phyloP scores from a whole-genome alignment of 192 early-diverging fungal genomes.

The Neocallimastix lanati region DNA sequence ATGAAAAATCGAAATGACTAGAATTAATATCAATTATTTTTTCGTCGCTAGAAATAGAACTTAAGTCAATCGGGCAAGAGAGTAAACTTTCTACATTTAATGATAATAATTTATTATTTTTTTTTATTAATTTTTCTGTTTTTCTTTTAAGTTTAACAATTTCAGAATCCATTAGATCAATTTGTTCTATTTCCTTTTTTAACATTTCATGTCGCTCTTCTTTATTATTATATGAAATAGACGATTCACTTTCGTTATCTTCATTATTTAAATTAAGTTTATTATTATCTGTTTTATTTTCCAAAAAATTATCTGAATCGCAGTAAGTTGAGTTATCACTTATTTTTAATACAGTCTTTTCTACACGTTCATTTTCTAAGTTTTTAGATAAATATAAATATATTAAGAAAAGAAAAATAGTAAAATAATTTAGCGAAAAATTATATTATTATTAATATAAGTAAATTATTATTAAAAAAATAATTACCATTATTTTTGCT shows the following conservation, averaged over 20 bases:
- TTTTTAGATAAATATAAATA: no score
- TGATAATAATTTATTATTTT: background rate
- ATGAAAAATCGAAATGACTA: background rate
- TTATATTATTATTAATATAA: no score
- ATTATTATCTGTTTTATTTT: background rate
- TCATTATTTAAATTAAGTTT: background rate
- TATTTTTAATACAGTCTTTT: background rate
- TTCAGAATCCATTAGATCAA: background rate
- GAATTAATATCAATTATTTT: background rate
- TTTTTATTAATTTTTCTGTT: background rate
- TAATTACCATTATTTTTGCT: no score
- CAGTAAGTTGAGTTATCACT: background rate
- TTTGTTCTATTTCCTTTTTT: background rate
- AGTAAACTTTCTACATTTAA: background rate
- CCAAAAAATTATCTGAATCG: background rate
- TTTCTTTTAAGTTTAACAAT: background rate
- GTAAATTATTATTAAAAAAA: no score
- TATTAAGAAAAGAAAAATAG: no score
- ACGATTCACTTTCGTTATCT: background rate
- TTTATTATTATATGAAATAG: background rate
- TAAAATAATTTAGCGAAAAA: no score
- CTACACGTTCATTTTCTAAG: no score
- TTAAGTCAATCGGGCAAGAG: background rate
- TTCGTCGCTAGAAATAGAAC: background rate
- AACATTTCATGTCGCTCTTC: background rate